phyloP scores from a whole-genome alignment of 2,329 filamentous ascomycete species.

The Aspergillus fructus region DNA sequence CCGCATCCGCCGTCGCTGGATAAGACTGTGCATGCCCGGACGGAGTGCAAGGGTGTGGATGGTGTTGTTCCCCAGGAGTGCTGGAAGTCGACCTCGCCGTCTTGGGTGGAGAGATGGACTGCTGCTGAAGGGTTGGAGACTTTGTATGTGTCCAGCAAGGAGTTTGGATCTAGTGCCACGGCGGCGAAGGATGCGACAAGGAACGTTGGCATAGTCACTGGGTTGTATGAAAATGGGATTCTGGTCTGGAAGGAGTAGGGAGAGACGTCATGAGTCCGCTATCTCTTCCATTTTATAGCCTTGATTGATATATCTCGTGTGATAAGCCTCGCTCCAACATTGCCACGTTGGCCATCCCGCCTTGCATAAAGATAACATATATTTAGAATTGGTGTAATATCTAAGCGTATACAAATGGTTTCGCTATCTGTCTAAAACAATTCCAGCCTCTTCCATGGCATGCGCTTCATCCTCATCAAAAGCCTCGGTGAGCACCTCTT shows the following conservation, averaged over 20 bases:
- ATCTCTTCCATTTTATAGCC: too few species aligned
- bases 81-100: conserved; percentile 6
- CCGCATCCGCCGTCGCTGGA: conserved; percentile 13
- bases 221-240: conserved; percentile 17
- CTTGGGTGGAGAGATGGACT: conserved; percentile 11
- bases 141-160: conserved; percentile 9
- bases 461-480: background rate
- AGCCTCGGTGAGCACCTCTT: background rate
- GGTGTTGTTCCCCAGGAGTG: background rate
- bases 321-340: too few species aligned
- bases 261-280: too few species aligned
- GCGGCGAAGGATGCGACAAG: conserved; percentile 12
- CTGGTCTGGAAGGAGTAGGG: conserved; percentile 14
- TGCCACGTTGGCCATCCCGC: too few species aligned
- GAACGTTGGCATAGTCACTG: conserved; percentile 14
- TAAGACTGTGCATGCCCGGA: background rate
- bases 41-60: background rate
- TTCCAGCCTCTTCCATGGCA: background rate
- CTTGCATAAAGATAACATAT: too few species aligned
- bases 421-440: background rate
- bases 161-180: conserved; percentile 9
- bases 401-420: too few species aligned
- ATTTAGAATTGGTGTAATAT: too few species aligned
- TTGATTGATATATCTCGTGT: too few species aligned
- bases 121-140: background rate